Percentiles rank a stretch among this genome's conserved stretches.
phyloP scores from a whole-genome alignment of 768 basidiomycete species.

The Mycena belliarum region DNA sequence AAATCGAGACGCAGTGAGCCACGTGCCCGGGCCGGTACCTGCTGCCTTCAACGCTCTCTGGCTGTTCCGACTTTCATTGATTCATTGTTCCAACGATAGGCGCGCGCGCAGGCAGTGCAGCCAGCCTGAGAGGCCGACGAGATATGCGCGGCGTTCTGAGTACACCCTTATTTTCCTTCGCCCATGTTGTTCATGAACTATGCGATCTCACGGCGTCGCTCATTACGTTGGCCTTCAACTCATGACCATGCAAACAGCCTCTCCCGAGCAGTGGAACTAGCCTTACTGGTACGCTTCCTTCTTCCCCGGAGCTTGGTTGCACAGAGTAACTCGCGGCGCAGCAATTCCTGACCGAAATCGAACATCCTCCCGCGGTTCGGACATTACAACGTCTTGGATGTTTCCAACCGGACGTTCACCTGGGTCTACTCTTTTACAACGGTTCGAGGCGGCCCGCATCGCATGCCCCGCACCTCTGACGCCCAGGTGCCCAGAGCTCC shows the following conservation, averaged over 20 bases:
- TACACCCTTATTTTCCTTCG: neutral
- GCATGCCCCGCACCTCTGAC: neutral
- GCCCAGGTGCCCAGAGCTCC: neutral
- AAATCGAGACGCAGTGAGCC: too few relatives aligned
- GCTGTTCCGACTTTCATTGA: too few relatives aligned
- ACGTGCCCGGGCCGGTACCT: too few relatives aligned
- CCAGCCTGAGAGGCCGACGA: neutral
- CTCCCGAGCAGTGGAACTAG: too few relatives aligned
- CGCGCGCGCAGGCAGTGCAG: neutral
- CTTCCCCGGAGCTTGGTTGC: neutral
- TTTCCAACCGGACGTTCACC: neutral
- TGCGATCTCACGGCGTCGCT: neutral
- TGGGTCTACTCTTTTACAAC: slow-evolving; percentile 3
- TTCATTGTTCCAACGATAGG: too few relatives aligned
- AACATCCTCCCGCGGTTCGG: neutral
- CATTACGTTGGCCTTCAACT: too few relatives aligned
- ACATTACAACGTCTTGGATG: neutral
- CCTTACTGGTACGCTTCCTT: neutral
- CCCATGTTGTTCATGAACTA: neutral
- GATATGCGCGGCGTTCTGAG: neutral
- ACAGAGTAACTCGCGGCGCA: neutral
- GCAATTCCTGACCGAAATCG: neutral
- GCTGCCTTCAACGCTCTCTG: too few relatives aligned
- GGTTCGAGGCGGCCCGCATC: neutral
- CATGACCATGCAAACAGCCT: too few relatives aligned